These are phyloP conservation scores for Cephaloascus fragrans DNA, from an alignment of 805 yeast species.

Conservation along the genomic window DNA sequence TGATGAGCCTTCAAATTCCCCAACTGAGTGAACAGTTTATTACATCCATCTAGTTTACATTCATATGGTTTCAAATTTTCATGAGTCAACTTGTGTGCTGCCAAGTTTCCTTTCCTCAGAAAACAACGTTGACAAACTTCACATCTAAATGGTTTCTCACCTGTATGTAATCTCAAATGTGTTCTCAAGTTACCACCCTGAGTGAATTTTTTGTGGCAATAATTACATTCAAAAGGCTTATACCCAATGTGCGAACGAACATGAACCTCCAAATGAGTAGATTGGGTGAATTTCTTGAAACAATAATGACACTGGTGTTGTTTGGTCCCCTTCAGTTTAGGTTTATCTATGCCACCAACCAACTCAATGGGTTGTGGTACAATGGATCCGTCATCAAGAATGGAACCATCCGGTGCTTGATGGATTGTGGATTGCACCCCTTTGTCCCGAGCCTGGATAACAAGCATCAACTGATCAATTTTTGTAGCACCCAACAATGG, in stretches of 20 bases:
- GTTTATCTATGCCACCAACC: conserved; percentile 76
- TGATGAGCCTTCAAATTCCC: conserved; percentile 94
- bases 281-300: conserved; percentile 70
- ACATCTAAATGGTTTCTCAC: conserved; percentile 85
- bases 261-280: conserved; percentile 89
- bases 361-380: conserved; percentile 50
- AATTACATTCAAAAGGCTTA: conserved; percentile 73
- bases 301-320: conserved; percentile 71
- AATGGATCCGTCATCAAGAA: conserved; percentile 44
- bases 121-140: conserved; percentile 66
- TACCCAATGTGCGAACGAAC: conserved; percentile 79
- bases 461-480: conserved; percentile 85
- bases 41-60: conserved; percentile 75
- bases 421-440: conserved; percentile 57
- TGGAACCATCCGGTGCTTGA: conserved; percentile 62
- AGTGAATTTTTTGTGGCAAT: conserved; percentile 73
- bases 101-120: conserved; percentile 85
- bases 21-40: conserved; percentile 79
- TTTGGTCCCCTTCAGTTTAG: conserved; percentile 33
- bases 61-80: conserved; percentile 67
- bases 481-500: conserved; percentile 79
- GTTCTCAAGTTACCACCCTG: conserved; percentile 89
- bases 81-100: conserved; percentile 81
- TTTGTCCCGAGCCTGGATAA: conserved; percentile 80
- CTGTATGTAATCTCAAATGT: conserved; percentile 79